Evolutionary conservation across 2,329 filamentous ascomycete genomes (phyloP), one percentile per base, ranked within the genome.

Genomic region (Botryotinia globosa): DNA sequence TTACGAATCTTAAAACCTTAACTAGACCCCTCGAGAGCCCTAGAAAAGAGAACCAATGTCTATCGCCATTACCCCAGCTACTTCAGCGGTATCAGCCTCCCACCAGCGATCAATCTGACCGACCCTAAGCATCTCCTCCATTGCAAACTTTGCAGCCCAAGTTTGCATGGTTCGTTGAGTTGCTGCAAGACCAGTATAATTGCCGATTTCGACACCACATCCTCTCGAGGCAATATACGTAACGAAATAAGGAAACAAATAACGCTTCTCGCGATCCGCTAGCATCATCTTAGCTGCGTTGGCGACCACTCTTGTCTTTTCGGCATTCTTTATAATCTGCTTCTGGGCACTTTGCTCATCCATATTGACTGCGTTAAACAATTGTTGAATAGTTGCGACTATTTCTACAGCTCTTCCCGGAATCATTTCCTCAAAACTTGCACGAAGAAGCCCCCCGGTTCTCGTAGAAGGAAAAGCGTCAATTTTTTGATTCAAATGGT

Each of bases 251-350:
- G 20, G 44, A 65, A 65, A 29, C 18, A 65, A 25, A 25, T 48
- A 25, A 45, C 16, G n/a, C 45, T 34, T 65, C 29, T 65, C 44
- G 1, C 5, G 32, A 48, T 65, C 62, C n/a, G 37, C 65, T 29
- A 58, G 10, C 48, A 54, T 58, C 65, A 58, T 58, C 39, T 58
- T 68, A 32, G 48, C 48, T 68, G 65, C 65, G 20, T 68, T 68
- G 34, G 45, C 65, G 25, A 58, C 48, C 8, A 68, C 48, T 56
- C 65, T 68, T 25, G 44, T 48, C 62, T 25, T 65, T 29, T 48
- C 62, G 29, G 62, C 29, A 12, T 34, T 65, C 42, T 34, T 48
- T 48, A 32, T 22, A 34, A 65, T 45, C 10, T 20, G 22, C 25
- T 9, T 22, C 44, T 65, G 62, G 3, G 42, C 62, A 14, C 25